Evolutionary conservation across 148 eudicot genomes (phyloP).

Genomic region (Vaccinium myrtillus): DNA sequence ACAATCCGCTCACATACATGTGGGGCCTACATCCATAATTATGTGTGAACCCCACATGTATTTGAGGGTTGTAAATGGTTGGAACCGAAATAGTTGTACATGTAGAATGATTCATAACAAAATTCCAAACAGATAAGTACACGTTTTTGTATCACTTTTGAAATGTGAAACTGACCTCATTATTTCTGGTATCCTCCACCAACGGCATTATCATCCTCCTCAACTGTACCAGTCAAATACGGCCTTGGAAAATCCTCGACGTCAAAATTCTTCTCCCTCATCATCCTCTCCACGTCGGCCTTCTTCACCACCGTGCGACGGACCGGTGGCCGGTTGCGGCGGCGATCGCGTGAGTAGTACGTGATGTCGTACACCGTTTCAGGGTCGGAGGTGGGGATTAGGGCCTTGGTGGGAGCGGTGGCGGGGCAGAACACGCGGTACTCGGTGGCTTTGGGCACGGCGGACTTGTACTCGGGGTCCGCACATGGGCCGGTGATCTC

Average conservation of each 20-base stretch:
- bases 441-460: constrained; percentile 72
- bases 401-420: constrained; percentile 48
- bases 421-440: constrained; percentile 78
- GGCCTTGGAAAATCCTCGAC: constrained; percentile 51
- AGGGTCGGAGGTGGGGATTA: constrained; percentile 64
- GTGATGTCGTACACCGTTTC: constrained; percentile 72
- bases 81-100: no score
- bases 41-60: no score
- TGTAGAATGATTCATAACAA: no score
- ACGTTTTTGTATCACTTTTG: no score
- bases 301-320: constrained; percentile 56
- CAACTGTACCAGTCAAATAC: constrained; percentile 40
- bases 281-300: constrained; percentile 65
- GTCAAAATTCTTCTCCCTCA: constrained; percentile 55
- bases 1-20: no score
- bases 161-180: constrained; percentile 16
- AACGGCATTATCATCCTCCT: constrained; percentile 51
- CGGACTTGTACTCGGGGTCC: constrained; percentile 56
- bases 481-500: constrained; percentile 70
- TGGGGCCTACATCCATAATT: no score
- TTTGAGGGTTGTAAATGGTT: no score
- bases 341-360: constrained; percentile 69
- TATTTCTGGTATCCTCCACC: constrained; percentile 63
- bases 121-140: no score
- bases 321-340: constrained; percentile 71